These are phyloP conservation scores for Colletotrichum paranaense DNA, from an alignment of 2,329 filamentous ascomycete species.

Conservation along the genomic window DNA sequence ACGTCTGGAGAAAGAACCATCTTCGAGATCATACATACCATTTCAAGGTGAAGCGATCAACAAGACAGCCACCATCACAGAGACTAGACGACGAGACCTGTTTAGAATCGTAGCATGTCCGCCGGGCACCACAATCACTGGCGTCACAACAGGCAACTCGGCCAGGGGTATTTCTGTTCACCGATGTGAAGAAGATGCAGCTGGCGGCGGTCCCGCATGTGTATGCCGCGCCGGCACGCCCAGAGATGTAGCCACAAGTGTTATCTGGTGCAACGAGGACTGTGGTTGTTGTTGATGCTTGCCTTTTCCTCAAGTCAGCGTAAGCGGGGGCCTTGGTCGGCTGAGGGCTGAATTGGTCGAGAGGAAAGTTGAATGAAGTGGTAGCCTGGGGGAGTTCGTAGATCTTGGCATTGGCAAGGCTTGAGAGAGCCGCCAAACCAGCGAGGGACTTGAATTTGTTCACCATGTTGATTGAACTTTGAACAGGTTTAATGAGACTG, in stretches of 20 bases:
- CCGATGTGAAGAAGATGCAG: constrained; percentile 54
- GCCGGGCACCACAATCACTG: constrained; percentile 47
- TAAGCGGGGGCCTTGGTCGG: constrained; percentile 54
- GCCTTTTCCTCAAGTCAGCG: constrained; percentile 47
- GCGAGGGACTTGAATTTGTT: constrained; percentile 39
- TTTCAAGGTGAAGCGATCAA: constrained; percentile 56
- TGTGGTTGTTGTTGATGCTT: constrained; percentile 43
- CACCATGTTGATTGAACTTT: constrained; percentile 38
- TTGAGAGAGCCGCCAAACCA: constrained; percentile 42
- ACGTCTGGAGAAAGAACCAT: not conserved
- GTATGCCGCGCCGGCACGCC: constrained; percentile 50
- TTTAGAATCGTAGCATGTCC: constrained; percentile 52
- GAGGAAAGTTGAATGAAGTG: constrained; percentile 43
- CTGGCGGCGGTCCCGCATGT: constrained; percentile 48
- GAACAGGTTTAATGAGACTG: not conserved
- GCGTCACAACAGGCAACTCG: constrained; percentile 55
- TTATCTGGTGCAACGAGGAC: constrained; percentile 60
- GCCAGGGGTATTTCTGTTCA: constrained; percentile 42
- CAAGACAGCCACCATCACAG: constrained; percentile 54
- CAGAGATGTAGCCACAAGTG: constrained; percentile 62
- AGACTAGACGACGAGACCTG: constrained; percentile 47
- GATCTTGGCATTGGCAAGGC: constrained; percentile 48
- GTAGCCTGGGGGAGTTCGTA: constrained; percentile 51
- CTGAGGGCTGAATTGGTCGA: constrained; percentile 50
- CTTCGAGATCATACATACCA: constrained; percentile 50